Conservation (phyloP, 1,284 basidiomycete species). For the Microbotryum lychnidis-dioicae region DNA sequence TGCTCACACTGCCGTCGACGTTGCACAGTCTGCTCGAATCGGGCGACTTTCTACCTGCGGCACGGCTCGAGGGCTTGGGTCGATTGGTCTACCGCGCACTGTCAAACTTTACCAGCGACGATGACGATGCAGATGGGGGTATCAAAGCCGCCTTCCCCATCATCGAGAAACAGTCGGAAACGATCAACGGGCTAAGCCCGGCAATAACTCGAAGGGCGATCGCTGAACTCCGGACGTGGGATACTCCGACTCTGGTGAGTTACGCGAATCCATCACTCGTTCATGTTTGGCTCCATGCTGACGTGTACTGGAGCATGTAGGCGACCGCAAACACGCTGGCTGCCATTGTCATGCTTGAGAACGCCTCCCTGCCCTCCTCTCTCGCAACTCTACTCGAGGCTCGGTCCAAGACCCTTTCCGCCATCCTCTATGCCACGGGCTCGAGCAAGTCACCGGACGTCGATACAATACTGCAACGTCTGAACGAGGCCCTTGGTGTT, state of each 20-base stretch:
- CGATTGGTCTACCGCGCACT: slow-evolving; percentile 32
- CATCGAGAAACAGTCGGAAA: slow-evolving; percentile 32
- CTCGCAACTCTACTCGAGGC: slow-evolving; percentile 26
- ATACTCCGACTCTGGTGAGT: slow-evolving; percentile 13
- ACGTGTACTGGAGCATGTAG: background rate
- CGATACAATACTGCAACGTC: slow-evolving; percentile 1
- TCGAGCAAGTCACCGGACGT: slow-evolving; percentile 8
- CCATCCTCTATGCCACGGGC: slow-evolving; percentile 7
- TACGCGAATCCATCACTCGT: background rate
- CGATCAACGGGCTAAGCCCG: slow-evolving; percentile 17
- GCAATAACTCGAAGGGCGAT: slow-evolving; percentile 25
- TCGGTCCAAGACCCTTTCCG: slow-evolving; percentile 17
- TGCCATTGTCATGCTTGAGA: slow-evolving; percentile 28
- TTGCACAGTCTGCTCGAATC: slow-evolving; percentile 31
- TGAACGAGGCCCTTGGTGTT: slow-evolving; percentile 21
- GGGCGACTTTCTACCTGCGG: slow-evolving; percentile 30
- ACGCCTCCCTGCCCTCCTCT: slow-evolving; percentile 6
- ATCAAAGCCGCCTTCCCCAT: slow-evolving; percentile 30
- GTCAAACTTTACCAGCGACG: slow-evolving; percentile 2
- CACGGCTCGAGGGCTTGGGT: slow-evolving; percentile 31
- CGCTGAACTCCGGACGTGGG: slow-evolving; percentile 18
- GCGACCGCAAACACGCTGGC: slow-evolving; percentile 26
- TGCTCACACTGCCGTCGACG: slow-evolving; percentile 29
- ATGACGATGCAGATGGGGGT: slow-evolving; percentile 3
- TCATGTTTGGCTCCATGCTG: background rate